phyloP scores from a whole-genome alignment of 345 rosid species.

The Alliaria petiolata region DNA sequence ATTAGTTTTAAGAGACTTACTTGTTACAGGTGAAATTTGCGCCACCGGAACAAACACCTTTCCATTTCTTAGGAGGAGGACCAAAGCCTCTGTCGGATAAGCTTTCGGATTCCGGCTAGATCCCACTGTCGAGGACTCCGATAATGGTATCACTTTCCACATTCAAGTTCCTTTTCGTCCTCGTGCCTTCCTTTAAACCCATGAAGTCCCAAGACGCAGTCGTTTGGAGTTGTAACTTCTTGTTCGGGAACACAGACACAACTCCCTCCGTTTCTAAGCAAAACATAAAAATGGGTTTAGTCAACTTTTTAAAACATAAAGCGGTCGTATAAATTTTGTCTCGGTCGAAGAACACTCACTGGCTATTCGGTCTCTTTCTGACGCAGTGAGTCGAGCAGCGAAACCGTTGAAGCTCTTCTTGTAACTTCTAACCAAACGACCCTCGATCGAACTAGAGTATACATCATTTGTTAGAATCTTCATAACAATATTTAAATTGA shows the following conservation, averaged over 20 bases:
- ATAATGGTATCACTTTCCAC: slow-evolving; percentile 36
- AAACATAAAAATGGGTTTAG: not conserved
- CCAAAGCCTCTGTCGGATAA: slow-evolving; percentile 45
- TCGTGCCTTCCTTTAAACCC: slow-evolving; percentile 31
- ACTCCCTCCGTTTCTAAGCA: slow-evolving; percentile 35
- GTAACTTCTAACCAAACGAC: slow-evolving; percentile 44
- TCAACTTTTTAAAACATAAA: no score
- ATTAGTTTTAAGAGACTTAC: slow-evolving; percentile 9
- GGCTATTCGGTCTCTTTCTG: slow-evolving; percentile 39
- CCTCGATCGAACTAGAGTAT: slow-evolving; percentile 18
- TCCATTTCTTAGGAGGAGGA: slow-evolving; percentile 49
- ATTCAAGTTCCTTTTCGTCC: not conserved
- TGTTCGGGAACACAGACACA: slow-evolving; percentile 47
- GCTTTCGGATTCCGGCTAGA: slow-evolving; percentile 46
- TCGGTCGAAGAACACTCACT: slow-evolving; percentile 24
- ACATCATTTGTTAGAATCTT: not conserved
- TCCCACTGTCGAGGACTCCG: slow-evolving; percentile 42
- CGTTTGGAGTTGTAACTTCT: slow-evolving; percentile 34
- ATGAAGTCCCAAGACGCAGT: slow-evolving; percentile 59
- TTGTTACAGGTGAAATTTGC: slow-evolving; percentile 51
- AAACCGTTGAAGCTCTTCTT: slow-evolving; percentile 58
- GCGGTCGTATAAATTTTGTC: no score
- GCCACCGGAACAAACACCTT: slow-evolving; percentile 40
- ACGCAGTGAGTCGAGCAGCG: slow-evolving; percentile 41
- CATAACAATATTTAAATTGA: not conserved